Evolutionary conservation across 2,329 filamentous ascomycete genomes (phyloP).

Genomic region (Orbilia brochopaga): DNA sequence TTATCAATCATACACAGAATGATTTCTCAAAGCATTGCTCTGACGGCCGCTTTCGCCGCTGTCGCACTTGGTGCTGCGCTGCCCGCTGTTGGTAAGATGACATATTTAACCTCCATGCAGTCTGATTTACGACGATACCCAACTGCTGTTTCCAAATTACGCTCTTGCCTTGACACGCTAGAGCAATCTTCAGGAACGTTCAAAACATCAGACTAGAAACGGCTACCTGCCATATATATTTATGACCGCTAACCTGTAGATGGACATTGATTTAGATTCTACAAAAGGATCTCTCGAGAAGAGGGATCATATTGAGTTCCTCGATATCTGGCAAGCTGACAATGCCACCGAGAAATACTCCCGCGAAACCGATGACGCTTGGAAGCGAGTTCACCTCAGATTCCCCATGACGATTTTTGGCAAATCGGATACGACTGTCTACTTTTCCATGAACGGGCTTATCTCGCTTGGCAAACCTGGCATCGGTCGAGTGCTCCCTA

Average conservation of each 20-base stretch:
- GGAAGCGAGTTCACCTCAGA: not conserved
- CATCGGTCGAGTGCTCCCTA: not conserved
- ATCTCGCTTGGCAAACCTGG: constrained; percentile 5
- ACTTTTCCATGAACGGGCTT: constrained; percentile 16
- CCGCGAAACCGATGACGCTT: constrained; percentile 3
- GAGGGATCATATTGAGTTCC: not conserved
- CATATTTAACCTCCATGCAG: too few relatives aligned
- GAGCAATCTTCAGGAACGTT: too few relatives aligned
- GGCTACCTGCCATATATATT: too few relatives aligned
- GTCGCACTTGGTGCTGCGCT: not conserved
- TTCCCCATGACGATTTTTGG: constrained; percentile 13
- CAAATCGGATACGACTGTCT: constrained; percentile 2
- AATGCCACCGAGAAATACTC: constrained; percentile 1
- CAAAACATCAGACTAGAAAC: not conserved
- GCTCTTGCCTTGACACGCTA: too few relatives aligned
- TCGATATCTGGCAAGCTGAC: not conserved
- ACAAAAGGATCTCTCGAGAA: not conserved
- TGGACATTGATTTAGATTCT: not conserved
- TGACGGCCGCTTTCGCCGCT: not conserved
- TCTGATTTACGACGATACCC: too few relatives aligned
- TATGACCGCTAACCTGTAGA: too few relatives aligned
- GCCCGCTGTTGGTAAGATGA: not conserved
- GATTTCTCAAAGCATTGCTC: not conserved
- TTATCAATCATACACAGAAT: not conserved
- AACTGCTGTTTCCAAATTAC: too few relatives aligned